Evolutionary conservation across 306 rosid genomes (phyloP).

Genomic region (Malus sieversii): DNA sequence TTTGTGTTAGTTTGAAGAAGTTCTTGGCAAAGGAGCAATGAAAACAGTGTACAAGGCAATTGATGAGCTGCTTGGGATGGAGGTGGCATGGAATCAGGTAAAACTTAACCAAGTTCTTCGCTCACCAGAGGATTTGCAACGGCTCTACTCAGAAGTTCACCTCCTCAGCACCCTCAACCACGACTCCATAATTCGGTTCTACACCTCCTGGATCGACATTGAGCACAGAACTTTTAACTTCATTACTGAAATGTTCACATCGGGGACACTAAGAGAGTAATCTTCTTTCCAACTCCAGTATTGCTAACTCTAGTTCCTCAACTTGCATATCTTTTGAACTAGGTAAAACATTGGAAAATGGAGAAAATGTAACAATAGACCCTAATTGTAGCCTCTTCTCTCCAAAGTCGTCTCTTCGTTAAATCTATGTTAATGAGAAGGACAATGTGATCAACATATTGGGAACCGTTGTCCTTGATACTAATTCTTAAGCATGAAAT

Average conservation of each 20-base stretch:
- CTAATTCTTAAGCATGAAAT: neutral
- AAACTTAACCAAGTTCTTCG: conserved; percentile 59
- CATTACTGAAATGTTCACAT: conserved; percentile 82
- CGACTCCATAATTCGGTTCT: conserved; percentile 60
- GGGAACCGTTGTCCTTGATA: neutral
- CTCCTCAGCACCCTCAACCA: conserved; percentile 84
- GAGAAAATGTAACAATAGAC: neutral
- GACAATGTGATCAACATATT: neutral
- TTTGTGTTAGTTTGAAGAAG: conserved; percentile 50
- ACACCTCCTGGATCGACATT: conserved; percentile 79
- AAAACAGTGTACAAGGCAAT: conserved; percentile 85
- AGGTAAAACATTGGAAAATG: neutral
- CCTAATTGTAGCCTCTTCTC: neutral
- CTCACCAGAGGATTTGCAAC: conserved; percentile 66
- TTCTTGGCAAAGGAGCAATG: conserved; percentile 90
- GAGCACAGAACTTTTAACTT: conserved; percentile 67
- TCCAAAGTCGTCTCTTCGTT: neutral
- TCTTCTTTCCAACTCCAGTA: conserved; percentile 4
- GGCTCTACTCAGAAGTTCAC: conserved; percentile 90
- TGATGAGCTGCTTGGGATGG: conserved; percentile 74
- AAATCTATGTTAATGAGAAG: neutral
- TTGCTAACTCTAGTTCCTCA: neutral
- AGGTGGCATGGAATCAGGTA: conserved; percentile 91
- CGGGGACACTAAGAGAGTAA: conserved; percentile 86
- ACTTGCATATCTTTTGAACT: neutral